Evolutionary conservation across 306 rosid species (phyloP).

Genomic region (Prunus mira): DNA sequence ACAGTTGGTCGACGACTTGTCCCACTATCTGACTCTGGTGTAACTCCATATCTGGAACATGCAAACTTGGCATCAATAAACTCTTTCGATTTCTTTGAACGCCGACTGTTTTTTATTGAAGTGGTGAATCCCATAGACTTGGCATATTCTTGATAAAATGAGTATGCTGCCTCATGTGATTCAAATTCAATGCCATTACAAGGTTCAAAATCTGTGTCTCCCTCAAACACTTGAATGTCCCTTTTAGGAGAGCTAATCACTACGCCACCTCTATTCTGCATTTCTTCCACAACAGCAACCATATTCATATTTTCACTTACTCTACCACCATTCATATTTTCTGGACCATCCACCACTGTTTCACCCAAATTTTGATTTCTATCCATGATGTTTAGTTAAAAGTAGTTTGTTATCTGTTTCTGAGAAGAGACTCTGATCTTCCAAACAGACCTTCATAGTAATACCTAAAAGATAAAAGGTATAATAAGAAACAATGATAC

Average conservation of each 20-base stretch:
- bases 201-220: conserved; percentile 75
- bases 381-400: conserved; percentile 24
- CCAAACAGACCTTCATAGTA: neutral
- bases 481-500: neutral
- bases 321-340: conserved; percentile 27
- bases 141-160: conserved; percentile 87
- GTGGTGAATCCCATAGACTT: conserved; percentile 98
- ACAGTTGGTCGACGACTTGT: conserved; percentile 87
- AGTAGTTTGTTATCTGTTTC: conserved; percentile 7
- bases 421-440: neutral
- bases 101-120: conserved; percentile 86
- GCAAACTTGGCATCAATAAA: conserved; percentile 96
- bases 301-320: conserved; percentile 46
- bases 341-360: conserved; percentile 26
- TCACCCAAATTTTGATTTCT: conserved; percentile 17
- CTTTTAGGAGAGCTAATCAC: conserved; percentile 45
- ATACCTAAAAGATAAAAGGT: neutral
- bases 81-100: conserved; percentile 92
- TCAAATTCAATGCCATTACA: conserved; percentile 76
- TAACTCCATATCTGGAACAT: conserved; percentile 87
- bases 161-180: conserved; percentile 79
- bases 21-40: conserved; percentile 84
- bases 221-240: conserved; percentile 56
- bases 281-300: conserved; percentile 56
- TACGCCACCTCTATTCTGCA: conserved; percentile 39